Conservation (phyloP, 371 early-diverging fungal genomes). For the Mortierella sp. region DNA sequence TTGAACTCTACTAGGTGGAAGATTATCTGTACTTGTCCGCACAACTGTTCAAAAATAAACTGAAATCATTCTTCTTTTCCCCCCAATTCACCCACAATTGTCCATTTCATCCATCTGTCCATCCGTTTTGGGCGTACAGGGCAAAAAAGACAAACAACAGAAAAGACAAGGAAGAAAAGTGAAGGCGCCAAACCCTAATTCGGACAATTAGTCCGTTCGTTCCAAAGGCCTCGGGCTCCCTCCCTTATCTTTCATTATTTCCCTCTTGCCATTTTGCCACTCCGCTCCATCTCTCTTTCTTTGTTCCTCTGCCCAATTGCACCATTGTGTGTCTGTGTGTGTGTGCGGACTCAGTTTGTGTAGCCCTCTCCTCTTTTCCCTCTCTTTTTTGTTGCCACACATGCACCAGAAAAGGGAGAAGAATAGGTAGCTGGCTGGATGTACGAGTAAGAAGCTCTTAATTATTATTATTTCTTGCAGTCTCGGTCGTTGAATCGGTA, state of each 20-base stretch:
- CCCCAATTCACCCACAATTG: too few relatives aligned
- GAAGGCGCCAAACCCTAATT: background rate
- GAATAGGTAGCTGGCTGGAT: too few relatives aligned
- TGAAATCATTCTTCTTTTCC: background rate
- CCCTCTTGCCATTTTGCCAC: background rate
- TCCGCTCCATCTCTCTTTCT: background rate
- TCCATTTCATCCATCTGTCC: too few relatives aligned
- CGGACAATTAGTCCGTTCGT: background rate
- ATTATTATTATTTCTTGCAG: too few relatives aligned
- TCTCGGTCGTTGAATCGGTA: conserved; percentile 9
- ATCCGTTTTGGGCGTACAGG: background rate
- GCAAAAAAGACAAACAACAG: background rate
- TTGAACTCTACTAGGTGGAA: background rate
- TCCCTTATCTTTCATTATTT: background rate
- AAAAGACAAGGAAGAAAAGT: background rate
- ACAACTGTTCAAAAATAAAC: background rate
- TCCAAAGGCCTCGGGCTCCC: background rate
- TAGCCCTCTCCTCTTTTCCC: background rate
- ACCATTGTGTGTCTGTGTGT: too few relatives aligned
- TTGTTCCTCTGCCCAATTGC: background rate
- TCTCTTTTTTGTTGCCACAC: background rate
- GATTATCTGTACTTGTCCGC: background rate
- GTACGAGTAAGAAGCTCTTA: background rate
- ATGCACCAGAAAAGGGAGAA: background rate
- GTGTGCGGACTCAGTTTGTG: background rate